Conservation (phyloP, 2,329 filamentous ascomycete genomes). For the Biscogniauxia sp. region DNA sequence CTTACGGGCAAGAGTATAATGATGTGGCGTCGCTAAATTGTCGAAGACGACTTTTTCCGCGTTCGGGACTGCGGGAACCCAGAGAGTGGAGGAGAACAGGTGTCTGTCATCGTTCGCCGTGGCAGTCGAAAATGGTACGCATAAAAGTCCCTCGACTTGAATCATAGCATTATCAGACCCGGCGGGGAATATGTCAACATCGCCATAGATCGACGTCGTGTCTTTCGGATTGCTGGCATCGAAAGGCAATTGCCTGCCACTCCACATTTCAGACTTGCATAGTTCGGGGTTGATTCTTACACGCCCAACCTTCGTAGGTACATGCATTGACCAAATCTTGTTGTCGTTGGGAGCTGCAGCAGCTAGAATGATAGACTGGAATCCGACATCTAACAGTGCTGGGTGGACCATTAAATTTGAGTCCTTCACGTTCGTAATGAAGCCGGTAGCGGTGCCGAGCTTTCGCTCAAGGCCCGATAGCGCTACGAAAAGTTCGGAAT, state of each 20-base stretch:
- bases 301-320: slow-evolving; percentile 10
- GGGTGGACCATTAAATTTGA: slow-evolving; percentile 20
- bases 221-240: not conserved
- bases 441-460: slow-evolving; percentile 10
- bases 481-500: slow-evolving; percentile 11
- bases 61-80: not conserved
- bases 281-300: slow-evolving; percentile 13
- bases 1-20: not conserved
- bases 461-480: slow-evolving; percentile 13
- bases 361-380: slow-evolving; percentile 20
- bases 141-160: slow-evolving; percentile 11
- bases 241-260: not conserved
- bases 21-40: not conserved
- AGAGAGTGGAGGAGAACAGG: not conserved
- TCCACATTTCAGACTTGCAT: slow-evolving; percentile 2
- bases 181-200: slow-evolving; percentile 5
- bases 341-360: slow-evolving; percentile 7
- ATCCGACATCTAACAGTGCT: slow-evolving; percentile 20
- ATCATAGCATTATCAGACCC: slow-evolving; percentile 4
- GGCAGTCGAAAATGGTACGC: not conserved
- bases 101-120: not conserved
- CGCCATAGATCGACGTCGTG: not conserved
- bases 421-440: slow-evolving; percentile 2
- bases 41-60: not conserved
- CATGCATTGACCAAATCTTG: slow-evolving; percentile 9